Conservation (phyloP, 225 moss, liverwort and hornwort genomes). For the Takakia lepidozioides region DNA sequence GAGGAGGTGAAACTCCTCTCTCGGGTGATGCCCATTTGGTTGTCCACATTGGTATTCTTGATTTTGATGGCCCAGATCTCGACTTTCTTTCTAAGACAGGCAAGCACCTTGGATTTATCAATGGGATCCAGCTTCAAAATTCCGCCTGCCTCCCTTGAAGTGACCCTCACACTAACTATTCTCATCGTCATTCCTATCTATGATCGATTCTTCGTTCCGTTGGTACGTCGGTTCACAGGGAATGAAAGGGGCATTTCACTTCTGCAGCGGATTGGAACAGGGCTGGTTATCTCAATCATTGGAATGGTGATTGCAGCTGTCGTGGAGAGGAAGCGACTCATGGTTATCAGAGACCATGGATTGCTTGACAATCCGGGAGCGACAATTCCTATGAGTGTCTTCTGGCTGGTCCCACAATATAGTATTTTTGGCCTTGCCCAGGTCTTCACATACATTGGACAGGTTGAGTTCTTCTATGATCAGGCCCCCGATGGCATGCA, state of each 20-base stretch:
- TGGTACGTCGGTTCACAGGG: constrained; percentile 37
- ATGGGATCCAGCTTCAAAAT: constrained; percentile 51
- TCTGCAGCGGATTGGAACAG: constrained; percentile 71
- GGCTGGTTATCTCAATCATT: constrained; percentile 42
- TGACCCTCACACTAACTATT: constrained; percentile 52
- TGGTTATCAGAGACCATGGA: constrained; percentile 23
- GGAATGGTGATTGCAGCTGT: constrained; percentile 76
- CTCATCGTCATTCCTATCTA: constrained; percentile 41
- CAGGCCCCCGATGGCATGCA: constrained; percentile 23
- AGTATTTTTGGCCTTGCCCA: constrained; percentile 3
- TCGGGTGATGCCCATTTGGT: constrained; percentile 53
- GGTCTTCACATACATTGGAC: constrained; percentile 28
- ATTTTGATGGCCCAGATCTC: constrained; percentile 73
- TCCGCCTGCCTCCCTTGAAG: constrained; percentile 51
- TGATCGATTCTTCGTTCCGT: constrained; percentile 45
- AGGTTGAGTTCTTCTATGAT: constrained; percentile 38
- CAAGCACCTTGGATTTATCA: constrained; percentile 54
- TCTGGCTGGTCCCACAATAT: constrained; percentile 63
- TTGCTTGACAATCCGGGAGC: constrained; percentile 25
- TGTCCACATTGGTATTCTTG: constrained; percentile 54
- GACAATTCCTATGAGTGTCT: constrained; percentile 46
- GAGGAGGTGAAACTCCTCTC: constrained; percentile 74
- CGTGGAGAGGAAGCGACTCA: constrained; percentile 29
- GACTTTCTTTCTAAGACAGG: constrained; percentile 65
- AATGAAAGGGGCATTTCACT: constrained; percentile 44